Conservation (phyloP, 2,329 filamentous ascomycete species). For the Diaporthe velutina region DNA sequence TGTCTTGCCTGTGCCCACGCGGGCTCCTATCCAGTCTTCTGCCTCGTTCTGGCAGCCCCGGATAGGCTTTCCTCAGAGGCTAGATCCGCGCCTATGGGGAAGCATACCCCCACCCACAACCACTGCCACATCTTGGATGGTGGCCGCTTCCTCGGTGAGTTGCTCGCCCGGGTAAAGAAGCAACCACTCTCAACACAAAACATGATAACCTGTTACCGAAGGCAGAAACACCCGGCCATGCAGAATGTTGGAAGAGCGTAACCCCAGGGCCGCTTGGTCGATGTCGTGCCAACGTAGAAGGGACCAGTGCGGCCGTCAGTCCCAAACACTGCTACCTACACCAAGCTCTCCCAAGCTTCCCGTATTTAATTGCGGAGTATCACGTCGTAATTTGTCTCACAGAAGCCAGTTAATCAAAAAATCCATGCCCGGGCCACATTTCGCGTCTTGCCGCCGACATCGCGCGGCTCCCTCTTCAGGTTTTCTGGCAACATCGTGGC, state of each 20-base stretch:
- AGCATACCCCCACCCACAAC: neutral
- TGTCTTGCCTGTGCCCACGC: neutral
- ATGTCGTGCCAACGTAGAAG: too few species aligned
- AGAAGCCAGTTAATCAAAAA: neutral
- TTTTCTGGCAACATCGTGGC: neutral
- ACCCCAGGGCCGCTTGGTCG: neutral
- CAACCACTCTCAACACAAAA: neutral
- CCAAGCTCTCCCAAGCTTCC: neutral
- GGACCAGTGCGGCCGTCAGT: neutral
- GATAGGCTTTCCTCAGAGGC: neutral
- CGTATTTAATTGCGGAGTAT: neutral
- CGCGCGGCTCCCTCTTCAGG: neutral
- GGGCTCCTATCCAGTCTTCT: neutral
- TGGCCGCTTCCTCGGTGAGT: neutral
- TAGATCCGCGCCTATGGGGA: neutral
- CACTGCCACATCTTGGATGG: too few species aligned
- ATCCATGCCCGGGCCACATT: slow-evolving; percentile 2
- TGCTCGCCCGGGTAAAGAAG: too few species aligned
- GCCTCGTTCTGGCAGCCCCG: neutral
- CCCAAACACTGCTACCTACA: neutral
- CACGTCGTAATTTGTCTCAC: neutral
- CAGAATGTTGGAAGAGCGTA: neutral
- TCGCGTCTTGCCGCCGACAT: neutral
- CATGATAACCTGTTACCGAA: neutral
- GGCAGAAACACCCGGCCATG: neutral